Evolutionary conservation across 139 green algal species (phyloP).

Genomic region (Micractinium sp.): DNA sequence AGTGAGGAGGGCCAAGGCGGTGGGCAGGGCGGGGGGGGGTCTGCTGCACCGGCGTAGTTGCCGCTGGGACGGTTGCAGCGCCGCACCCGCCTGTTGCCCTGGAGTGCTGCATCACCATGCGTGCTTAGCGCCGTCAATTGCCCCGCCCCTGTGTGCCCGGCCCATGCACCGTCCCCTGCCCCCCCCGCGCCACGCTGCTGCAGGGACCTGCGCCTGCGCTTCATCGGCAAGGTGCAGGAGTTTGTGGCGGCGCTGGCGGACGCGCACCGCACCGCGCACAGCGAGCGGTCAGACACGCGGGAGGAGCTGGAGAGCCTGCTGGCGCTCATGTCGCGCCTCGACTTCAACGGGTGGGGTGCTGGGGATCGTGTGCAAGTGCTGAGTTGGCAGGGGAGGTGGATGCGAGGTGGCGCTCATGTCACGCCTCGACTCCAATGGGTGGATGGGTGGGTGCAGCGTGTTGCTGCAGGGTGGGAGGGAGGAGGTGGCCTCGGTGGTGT

Average conservation of each 20-base stretch:
- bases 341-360: conserved; percentile 55
- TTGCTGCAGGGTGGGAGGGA: too few relatives aligned
- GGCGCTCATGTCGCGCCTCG: conserved; percentile 57
- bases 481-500: too few relatives aligned
- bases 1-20: not conserved
- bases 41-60: not conserved
- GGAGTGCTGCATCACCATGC: too few relatives aligned
- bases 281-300: conserved; percentile 39
- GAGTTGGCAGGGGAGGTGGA: not conserved
- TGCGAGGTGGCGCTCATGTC: not conserved
- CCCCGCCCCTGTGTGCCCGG: too few relatives aligned
- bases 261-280: conserved; percentile 46
- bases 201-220: conserved; percentile 33
- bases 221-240: conserved; percentile 20
- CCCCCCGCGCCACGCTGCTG: not conserved
- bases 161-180: too few relatives aligned
- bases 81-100: too few relatives aligned
- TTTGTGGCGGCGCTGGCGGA: conserved; percentile 48
- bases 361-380: not conserved
- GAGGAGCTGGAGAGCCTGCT: conserved; percentile 63
- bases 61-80: not conserved
- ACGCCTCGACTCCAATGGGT: too few relatives aligned
- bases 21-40: not conserved
- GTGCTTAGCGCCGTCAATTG: too few relatives aligned
- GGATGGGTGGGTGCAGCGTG: too few relatives aligned